These are phyloP conservation scores for Coemansia sp. DNA, from an alignment of 192 early-diverging fungal genomes.

Conservation along the genomic window DNA sequence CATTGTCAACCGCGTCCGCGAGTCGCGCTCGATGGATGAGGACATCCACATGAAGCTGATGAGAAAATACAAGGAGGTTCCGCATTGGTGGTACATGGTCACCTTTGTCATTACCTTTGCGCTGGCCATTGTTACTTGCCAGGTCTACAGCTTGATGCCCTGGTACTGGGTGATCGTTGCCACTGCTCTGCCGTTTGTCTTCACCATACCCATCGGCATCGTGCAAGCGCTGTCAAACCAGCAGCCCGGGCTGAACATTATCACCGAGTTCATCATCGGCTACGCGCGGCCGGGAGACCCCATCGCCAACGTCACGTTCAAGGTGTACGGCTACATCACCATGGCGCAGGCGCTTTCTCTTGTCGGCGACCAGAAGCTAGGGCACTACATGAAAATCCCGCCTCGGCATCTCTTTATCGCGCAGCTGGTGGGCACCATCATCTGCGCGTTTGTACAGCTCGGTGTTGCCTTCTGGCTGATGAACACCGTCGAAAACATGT, in stretches of 20 bases:
- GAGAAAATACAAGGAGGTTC: slow-evolving; percentile 71
- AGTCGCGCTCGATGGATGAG: slow-evolving; percentile 56
- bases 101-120: slow-evolving; percentile 44
- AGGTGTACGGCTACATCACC: slow-evolving; percentile 76
- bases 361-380: slow-evolving; percentile 66
- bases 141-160: slow-evolving; percentile 47
- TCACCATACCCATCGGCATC: slow-evolving; percentile 78
- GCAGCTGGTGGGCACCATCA: slow-evolving; percentile 72
- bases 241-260: slow-evolving; percentile 73
- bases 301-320: slow-evolving; percentile 81
- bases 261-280: slow-evolving; percentile 83
- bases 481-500: slow-evolving; percentile 57
- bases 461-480: slow-evolving; percentile 68
- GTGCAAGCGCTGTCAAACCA: slow-evolving; percentile 75
- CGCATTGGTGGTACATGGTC: slow-evolving; percentile 69
- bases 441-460: slow-evolving; percentile 67
- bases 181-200: slow-evolving; percentile 58
- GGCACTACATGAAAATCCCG: slow-evolving; percentile 80
- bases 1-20: slow-evolving; percentile 59
- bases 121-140: slow-evolving; percentile 39
- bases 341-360: slow-evolving; percentile 71
- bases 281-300: slow-evolving; percentile 71
- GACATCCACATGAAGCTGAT: slow-evolving; percentile 77
- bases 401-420: slow-evolving; percentile 76
- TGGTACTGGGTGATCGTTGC: slow-evolving; percentile 76